A percentile compares a stretch with the other conserved stretches of the same genome.
Conservation (phyloP, 192 early-diverging fungal genomes). For the Umbelopsis vinacea region DNA sequence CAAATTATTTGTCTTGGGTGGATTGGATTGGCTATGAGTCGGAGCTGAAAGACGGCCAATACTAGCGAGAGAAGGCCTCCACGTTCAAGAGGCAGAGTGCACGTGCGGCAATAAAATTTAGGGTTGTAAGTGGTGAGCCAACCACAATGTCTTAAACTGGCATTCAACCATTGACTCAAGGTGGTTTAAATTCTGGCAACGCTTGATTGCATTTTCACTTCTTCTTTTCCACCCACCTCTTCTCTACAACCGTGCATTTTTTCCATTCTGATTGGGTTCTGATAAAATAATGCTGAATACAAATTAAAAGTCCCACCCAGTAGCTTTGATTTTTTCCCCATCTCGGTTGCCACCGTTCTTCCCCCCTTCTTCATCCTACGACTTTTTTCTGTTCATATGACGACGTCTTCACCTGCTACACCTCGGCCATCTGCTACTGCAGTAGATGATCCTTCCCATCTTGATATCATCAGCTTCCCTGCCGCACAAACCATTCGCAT, state of each 20-base stretch:
- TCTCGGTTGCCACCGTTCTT: neutral
- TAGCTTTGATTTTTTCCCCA: neutral
- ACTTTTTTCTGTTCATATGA: constrained; percentile 7
- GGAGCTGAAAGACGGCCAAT: neutral
- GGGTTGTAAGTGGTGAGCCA: neutral
- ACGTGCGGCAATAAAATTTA: constrained; percentile 1
- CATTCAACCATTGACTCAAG: neutral
- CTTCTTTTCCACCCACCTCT: neutral
- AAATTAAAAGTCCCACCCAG: neutral
- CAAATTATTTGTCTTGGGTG: neutral
- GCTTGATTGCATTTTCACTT: neutral
- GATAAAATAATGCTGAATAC: neutral
- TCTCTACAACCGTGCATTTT: neutral
- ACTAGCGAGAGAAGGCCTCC: neutral
- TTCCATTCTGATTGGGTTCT: neutral
- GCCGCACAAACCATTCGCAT: constrained; percentile 48
- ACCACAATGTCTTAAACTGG: neutral
- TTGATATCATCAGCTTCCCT: constrained; percentile 54
- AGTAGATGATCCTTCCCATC: neutral
- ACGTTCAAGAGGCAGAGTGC: neutral
- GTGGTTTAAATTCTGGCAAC: neutral
- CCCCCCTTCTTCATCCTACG: neutral
- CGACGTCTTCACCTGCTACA: neutral
- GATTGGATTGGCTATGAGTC: neutral
- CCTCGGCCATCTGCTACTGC: neutral